phyloP scores from a whole-genome alignment of 352 stramenopile species.

The Pythium dissimile region DNA sequence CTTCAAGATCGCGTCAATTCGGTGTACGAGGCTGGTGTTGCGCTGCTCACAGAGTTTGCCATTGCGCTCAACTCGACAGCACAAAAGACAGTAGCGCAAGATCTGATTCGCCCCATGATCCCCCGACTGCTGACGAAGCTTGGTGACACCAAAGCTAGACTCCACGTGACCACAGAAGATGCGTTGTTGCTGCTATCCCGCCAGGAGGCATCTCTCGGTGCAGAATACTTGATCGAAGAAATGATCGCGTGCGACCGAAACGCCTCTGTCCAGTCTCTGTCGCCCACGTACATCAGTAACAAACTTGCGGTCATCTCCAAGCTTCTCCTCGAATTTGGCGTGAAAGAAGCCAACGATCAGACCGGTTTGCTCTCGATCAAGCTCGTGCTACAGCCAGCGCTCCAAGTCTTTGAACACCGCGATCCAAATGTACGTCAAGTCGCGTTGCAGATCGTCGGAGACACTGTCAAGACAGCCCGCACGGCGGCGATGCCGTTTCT shows the following conservation, averaged over 20 bases:
- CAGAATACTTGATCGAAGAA: slow-evolving; percentile 73
- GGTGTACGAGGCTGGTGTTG: slow-evolving; percentile 70
- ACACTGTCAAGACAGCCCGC: slow-evolving; percentile 58
- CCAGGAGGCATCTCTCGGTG: slow-evolving; percentile 50
- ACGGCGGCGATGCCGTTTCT: slow-evolving; percentile 65
- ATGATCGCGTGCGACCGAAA: slow-evolving; percentile 69
- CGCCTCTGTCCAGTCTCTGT: slow-evolving; percentile 45
- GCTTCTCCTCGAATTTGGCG: slow-evolving; percentile 70
- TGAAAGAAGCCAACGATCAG: slow-evolving; percentile 47
- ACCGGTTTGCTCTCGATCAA: slow-evolving; percentile 45
- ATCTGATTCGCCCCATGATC: slow-evolving; percentile 62
- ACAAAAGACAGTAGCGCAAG: slow-evolving; percentile 22
- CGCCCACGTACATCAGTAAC: slow-evolving; percentile 57
- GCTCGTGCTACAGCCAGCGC: slow-evolving; percentile 59
- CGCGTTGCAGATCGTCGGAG: slow-evolving; percentile 62
- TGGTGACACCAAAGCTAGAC: slow-evolving; percentile 64
- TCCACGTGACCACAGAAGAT: slow-evolving; percentile 74
- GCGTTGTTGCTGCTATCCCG: slow-evolving; percentile 64
- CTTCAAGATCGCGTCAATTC: slow-evolving; percentile 76
- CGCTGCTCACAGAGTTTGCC: slow-evolving; percentile 70
- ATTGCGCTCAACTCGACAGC: slow-evolving; percentile 42
- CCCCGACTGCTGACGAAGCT: slow-evolving; percentile 70
- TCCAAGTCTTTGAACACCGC: slow-evolving; percentile 72
- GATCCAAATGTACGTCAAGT: slow-evolving; percentile 65
- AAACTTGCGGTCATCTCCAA: slow-evolving; percentile 73